Conservation (phyloP, 1,284 basidiomycete genomes). For the Ustilago nuda region DNA sequence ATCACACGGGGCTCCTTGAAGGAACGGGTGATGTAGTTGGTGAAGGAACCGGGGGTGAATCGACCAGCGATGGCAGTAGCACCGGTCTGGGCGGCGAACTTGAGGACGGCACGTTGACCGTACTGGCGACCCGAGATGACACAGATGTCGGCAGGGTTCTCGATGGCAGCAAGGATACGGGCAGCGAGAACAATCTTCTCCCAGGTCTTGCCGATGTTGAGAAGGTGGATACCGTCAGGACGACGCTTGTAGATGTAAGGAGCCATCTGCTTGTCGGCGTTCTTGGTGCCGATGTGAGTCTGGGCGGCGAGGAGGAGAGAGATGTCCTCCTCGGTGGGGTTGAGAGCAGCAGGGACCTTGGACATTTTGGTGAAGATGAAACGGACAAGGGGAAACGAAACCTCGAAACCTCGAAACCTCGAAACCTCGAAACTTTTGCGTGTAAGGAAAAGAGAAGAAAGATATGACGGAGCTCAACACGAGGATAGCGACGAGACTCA, state of each 20-base stretch:
- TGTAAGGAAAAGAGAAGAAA: slow-evolving; percentile 40
- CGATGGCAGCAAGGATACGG: slow-evolving; percentile 74
- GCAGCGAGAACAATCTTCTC: slow-evolving; percentile 80
- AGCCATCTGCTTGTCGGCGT: slow-evolving; percentile 98
- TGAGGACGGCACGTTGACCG: slow-evolving; percentile 98
- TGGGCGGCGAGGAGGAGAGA: slow-evolving; percentile 93
- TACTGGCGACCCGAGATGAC: slow-evolving; percentile 98
- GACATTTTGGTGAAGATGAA: slow-evolving; percentile 43
- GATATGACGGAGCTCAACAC: slow-evolving; percentile 19
- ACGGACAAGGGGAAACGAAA: slow-evolving; percentile 30
- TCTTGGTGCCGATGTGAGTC: slow-evolving; percentile 88
- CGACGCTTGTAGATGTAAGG: slow-evolving; percentile 98
- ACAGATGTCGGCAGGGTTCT: slow-evolving; percentile 97
- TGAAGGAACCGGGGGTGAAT: slow-evolving; percentile 95
- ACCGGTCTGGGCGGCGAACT: slow-evolving; percentile 96
- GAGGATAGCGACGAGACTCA: slow-evolving; percentile 25
- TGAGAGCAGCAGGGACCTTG: slow-evolving; percentile 91
- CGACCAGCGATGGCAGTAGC: slow-evolving; percentile 98
- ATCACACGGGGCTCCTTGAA: slow-evolving; percentile 99
- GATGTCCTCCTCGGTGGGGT: slow-evolving; percentile 96
- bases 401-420: slow-evolving; percentile 58
- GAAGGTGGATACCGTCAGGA: slow-evolving; percentile 94
- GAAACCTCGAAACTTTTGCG: slow-evolving; percentile 56
- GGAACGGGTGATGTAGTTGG: slow-evolving; percentile 99
- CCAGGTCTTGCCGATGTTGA: slow-evolving; percentile 99